A percentile compares a stretch with the other conserved stretches of the same genome.
Conservation (phyloP, 1,284 basidiomycete species). For the Microbotryum lychnidis-dioicae region DNA sequence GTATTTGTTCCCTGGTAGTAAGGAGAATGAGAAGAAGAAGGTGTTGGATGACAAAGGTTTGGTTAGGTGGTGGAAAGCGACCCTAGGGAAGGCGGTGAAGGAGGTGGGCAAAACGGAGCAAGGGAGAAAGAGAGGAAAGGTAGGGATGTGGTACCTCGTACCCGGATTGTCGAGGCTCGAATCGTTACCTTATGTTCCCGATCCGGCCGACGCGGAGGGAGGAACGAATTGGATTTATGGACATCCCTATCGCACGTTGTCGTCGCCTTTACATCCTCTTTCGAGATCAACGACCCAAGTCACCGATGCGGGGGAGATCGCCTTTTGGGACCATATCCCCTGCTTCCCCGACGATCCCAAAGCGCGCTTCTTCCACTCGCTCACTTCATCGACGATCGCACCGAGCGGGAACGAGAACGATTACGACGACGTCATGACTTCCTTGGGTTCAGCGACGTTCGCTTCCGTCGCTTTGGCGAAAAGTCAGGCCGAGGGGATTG, state of each 20-base stretch:
- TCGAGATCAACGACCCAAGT: slow-evolving; percentile 19
- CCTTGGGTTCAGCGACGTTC: slow-evolving; percentile 52
- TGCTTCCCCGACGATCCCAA: slow-evolving; percentile 90
- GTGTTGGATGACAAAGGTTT: slow-evolving; percentile 70
- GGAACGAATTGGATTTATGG: slow-evolving; percentile 56
- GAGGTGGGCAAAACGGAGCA: slow-evolving; percentile 4
- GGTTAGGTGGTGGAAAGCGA: slow-evolving; percentile 85
- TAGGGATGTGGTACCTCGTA: slow-evolving; percentile 53
- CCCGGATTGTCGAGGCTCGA: slow-evolving; percentile 65
- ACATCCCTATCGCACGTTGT: slow-evolving; percentile 59
- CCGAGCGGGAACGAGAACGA: slow-evolving; percentile 56
- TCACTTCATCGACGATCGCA: slow-evolving; percentile 45
- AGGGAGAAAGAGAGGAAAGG: slow-evolving; percentile 33
- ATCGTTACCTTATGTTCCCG: slow-evolving; percentile 53
- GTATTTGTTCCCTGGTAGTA: slow-evolving; percentile 90
- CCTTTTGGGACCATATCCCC: slow-evolving; percentile 69
- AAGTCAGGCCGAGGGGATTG: slow-evolving; percentile 6
- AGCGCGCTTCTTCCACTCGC: slow-evolving; percentile 78
- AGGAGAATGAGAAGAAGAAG: slow-evolving; percentile 62
- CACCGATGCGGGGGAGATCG: slow-evolving; percentile 9
- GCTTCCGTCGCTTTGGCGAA: slow-evolving; percentile 37
- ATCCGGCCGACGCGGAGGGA: slow-evolving; percentile 29
- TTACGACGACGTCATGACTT: slow-evolving; percentile 44
- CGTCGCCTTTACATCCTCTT: slow-evolving; percentile 50
- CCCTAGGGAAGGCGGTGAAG: slow-evolving; percentile 52